Base-by-base conservation (phyloP, 148 eudicot species). In the Cornus controversa region DNA sequence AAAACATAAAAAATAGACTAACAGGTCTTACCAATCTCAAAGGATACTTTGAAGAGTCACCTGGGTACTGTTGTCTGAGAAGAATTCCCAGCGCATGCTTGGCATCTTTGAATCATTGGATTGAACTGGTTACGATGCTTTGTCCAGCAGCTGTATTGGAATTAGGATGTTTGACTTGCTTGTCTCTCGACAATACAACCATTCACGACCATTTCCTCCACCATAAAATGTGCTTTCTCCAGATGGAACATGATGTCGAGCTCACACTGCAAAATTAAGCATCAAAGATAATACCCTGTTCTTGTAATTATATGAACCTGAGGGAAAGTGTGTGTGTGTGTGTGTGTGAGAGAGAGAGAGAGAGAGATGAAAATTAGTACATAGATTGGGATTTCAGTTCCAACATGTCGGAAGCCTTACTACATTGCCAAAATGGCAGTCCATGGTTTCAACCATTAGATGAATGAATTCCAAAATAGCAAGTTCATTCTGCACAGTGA, bases 171-270 rank as follows among this genome's bases (percentile, higher is more conserved):
- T 93, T 14, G 98, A 34, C 86, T 93, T 93, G 90, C 95, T 93
- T 69, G 99, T 96, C 87, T n/a, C n/a, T 93, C 98, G 7, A 96
- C 88, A 45, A 96, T 84, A 72, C 98, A 93, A 53, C 99, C 99
- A 81, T 96, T 96, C 99, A 96, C 93, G 77, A 96, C 98, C 99
- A 96, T 96, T 84, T 96, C 99, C 80, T 96, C 98, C 83, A 96
- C 85, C 99, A 96, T 96, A 86, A 96, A 96, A 84, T 96, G 99
- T 11, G 99, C 94, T 76, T 93, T 96, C 91, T 96, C 99, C 47
- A 96, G 79, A 83, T 96, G 99, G 84, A 96, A 96, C 98, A 96
- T 96, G 69, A 96, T 96, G 82, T 96, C 99, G 63, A 96, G 92
- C 84, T 93, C 98, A 71, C 99, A 96, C 98, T 96, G 90, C 86